Conservation (phyloP, 495 filamentous ascomycete genomes). For the Penicillium waksmanii region DNA sequence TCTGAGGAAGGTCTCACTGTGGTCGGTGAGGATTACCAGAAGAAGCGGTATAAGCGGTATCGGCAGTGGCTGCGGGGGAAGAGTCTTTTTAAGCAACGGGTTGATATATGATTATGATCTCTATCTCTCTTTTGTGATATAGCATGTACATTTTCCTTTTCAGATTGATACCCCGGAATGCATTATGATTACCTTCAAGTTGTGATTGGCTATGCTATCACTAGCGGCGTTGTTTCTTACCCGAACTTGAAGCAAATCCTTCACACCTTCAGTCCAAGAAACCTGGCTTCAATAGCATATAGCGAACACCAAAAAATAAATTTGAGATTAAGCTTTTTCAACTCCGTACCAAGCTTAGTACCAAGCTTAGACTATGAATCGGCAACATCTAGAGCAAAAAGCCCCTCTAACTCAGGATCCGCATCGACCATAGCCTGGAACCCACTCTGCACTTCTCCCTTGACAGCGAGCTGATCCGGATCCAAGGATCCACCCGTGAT, state of each 20-base stretch:
- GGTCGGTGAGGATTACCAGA: conserved; percentile 75
- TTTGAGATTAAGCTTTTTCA: neutral
- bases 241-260: no score
- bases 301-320: neutral
- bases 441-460: conserved; percentile 35
- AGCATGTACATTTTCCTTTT: conserved; percentile 12
- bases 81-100: conserved; percentile 88
- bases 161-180: conserved; percentile 25
- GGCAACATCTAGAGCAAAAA: conserved; percentile 23
- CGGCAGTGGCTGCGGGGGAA: conserved; percentile 91
- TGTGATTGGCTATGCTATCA: no score
- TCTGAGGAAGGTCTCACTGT: conserved; percentile 87
- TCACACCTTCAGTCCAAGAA: no score
- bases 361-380: neutral
- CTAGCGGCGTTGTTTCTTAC: no score
- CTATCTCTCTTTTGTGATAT: conserved; percentile 8
- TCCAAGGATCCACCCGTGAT: conserved; percentile 15
- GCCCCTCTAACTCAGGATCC: conserved; percentile 36
- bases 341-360: neutral
- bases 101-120: conserved; percentile 53
- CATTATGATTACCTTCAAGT: neutral
- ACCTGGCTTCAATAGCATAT: no score
- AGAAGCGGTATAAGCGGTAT: conserved; percentile 96
- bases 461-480: conserved; percentile 25
- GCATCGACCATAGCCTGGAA: conserved; percentile 41